Evolutionary conservation across 2,329 filamentous ascomycete species (phyloP), one percentile per base, ranked within the genome.

Genomic region (Chalaropsis thielavioides): DNA sequence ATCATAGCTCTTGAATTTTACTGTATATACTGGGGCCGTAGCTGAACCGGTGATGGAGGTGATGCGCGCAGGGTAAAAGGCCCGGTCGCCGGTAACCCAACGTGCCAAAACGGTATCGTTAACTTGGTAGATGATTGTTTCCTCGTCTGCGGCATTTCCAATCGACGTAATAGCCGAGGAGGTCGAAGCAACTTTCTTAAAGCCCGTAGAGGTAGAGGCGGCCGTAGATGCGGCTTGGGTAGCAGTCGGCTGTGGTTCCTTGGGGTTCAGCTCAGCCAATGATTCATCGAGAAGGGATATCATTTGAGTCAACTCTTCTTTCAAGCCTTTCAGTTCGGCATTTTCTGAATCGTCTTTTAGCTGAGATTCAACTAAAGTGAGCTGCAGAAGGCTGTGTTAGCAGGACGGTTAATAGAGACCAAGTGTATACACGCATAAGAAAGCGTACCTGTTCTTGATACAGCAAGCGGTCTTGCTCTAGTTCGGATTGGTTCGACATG

Each of bases 1-100:
- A 68, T 87, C 84, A 76, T 97, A 97, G 71, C 85, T 89, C 76
- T 95, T 92, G 80, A 97, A 99, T 70, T 89, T 94, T 74, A 99
- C 92, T 60, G 90, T 88, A 74, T 96, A 99, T 68, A 96, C 89
- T 43, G 92, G 92, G 63, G 90, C 89, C 54, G 85, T 88, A n/a
- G 87, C 86, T 8, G 91, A 96, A 66, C 94, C 94, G 24, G 92
- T 96, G 71, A 96, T 92, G 63, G 89, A 92, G 62, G 90, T 92
- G 74, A 99, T 95, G 71, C 90, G 87, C 51, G 92, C 94, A 58
- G 90, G 87, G 76, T 97, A 97, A 76, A 92, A 96, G 27, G 83
- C 83, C 72, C 89, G 90, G 75, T 99, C 94, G 64, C 90, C 91
- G 10, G 90, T 88, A 59, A 88, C 78, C 90, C 92, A 99, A 75